phyloP scores from a whole-genome alignment of 129 eudicot genomes.

The Smallanthus sonchifolius region DNA sequence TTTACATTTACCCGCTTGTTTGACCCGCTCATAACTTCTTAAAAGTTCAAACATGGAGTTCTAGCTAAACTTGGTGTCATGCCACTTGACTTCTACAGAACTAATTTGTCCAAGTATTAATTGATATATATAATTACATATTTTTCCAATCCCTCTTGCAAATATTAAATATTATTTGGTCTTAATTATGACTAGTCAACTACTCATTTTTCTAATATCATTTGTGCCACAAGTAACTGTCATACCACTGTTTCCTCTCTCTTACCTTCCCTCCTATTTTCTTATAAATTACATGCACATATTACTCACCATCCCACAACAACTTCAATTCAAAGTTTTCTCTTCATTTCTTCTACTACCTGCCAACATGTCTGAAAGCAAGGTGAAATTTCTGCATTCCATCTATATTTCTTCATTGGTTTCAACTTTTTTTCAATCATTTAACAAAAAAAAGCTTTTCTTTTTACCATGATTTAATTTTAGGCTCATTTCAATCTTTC shows the following conservation, averaged over 20 bases:
- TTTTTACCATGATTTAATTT: background rate
- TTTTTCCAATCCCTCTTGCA: background rate
- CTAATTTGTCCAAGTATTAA: too few relatives aligned
- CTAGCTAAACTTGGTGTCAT: background rate
- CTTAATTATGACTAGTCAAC: background rate
- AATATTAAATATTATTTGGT: background rate
- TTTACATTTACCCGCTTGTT: too few relatives aligned
- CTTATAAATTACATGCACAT: constrained; percentile 12
- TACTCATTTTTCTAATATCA: background rate
- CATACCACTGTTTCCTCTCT: background rate
- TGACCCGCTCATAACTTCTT: too few relatives aligned
- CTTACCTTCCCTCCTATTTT: constrained; percentile 5
- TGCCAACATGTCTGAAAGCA: constrained; percentile 30
- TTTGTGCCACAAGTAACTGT: constrained; percentile 3
- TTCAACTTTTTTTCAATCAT: background rate
- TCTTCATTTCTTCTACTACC: background rate
- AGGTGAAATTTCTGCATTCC: constrained; percentile 25
- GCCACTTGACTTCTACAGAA: too few relatives aligned
- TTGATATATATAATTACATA: background rate
- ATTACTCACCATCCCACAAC: constrained; percentile 11
- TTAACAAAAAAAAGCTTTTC: background rate
- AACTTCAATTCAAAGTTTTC: background rate
- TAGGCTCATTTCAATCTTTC: background rate
- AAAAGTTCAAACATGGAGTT: too few relatives aligned
- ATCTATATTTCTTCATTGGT: background rate